Evolutionary conservation across 1,139 yeast genomes (phyloP).

Genomic region (Neolecta irregularis): DNA sequence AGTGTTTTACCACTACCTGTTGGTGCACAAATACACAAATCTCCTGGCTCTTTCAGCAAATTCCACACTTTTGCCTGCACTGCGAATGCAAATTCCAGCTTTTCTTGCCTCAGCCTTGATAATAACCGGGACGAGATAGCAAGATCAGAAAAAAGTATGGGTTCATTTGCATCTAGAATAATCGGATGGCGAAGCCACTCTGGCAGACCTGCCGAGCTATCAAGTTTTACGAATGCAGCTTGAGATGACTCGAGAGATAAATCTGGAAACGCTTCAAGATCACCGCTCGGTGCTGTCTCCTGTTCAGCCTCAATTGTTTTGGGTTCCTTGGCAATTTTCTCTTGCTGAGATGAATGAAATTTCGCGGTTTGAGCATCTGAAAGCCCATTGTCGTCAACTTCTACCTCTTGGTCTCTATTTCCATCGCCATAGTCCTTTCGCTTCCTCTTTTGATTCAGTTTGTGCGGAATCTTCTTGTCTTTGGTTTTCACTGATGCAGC

Average conservation of each 20-base stretch:
- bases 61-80: constrained; percentile 38
- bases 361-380: neutral
- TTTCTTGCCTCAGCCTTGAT: constrained; percentile 29
- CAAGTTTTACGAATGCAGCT: constrained; percentile 28
- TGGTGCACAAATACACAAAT: constrained; percentile 70
- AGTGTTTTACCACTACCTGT: constrained; percentile 96
- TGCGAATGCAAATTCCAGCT: constrained; percentile 35
- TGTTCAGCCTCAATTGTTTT: constrained; percentile 12
- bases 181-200: constrained; percentile 56
- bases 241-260: constrained; percentile 54
- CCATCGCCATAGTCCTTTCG: neutral
- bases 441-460: too few species aligned
- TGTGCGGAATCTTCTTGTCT: too few species aligned
- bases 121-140: constrained; percentile 16
- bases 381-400: neutral
- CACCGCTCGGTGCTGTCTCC: constrained; percentile 14
- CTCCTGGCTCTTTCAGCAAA: constrained; percentile 35
- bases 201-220: constrained; percentile 19
- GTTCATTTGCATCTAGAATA: constrained; percentile 28
- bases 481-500: too few species aligned
- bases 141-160: constrained; percentile 21
- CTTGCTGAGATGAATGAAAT: neutral
- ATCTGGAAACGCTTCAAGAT: constrained; percentile 16
- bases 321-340: neutral
- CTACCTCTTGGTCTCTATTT: neutral